Conservation (phyloP, 352 stramenopile species). For the Thalassiosira livingstoniorum region DNA sequence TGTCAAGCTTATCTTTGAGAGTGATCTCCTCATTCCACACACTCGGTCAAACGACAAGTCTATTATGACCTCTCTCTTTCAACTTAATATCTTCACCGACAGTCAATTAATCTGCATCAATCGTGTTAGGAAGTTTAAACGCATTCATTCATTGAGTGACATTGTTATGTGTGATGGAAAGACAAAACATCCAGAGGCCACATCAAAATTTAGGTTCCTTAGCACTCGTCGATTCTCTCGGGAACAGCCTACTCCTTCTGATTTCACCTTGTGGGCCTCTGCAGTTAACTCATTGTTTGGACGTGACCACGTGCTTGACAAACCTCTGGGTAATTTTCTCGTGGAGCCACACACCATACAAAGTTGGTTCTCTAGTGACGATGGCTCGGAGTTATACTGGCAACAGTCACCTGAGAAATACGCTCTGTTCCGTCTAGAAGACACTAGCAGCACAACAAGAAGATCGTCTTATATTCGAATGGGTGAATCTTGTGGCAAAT, state of each 20-base stretch:
- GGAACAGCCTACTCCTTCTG: constrained; percentile 5
- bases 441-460: too few relatives aligned
- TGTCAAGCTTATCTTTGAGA: neutral
- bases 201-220: too few relatives aligned
- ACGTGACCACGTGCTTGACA: too few relatives aligned
- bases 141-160: constrained; percentile 6
- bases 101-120: constrained; percentile 8
- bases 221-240: neutral
- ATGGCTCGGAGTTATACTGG: too few relatives aligned
- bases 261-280: constrained; percentile 15
- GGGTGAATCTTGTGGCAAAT: too few relatives aligned
- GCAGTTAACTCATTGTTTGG: too few relatives aligned
- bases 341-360: too few relatives aligned
- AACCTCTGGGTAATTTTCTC: too few relatives aligned
- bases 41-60: neutral
- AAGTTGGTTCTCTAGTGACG: too few relatives aligned
- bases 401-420: too few relatives aligned
- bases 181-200: neutral
- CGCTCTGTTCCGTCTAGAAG: too few relatives aligned
- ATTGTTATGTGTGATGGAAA: neutral
- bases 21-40: neutral
- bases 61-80: neutral
- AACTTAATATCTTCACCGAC: neutral
- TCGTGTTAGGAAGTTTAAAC: constrained; percentile 6
- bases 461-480: too few relatives aligned